Base-by-base conservation (phyloP, 2,329 filamentous ascomycete species). In the Colletotrichum graminicola region DNA sequence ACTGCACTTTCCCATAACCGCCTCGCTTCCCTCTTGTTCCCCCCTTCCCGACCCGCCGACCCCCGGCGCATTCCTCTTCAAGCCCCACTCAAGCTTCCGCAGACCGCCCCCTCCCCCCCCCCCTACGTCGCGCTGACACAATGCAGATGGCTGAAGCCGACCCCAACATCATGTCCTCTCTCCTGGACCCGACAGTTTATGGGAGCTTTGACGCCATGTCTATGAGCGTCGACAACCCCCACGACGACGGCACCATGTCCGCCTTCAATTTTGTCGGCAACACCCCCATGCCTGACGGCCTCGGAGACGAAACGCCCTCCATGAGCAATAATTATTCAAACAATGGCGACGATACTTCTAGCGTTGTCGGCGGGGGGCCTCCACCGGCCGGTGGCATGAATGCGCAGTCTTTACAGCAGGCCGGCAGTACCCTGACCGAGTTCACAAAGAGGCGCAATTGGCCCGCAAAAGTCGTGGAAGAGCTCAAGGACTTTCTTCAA, bases 381-480 rank as follows among this genome's bases (percentile, higher is more conserved):
- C 71, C 82, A 41, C 83, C 85, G 18, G 80, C 82, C 29, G 78
- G 80, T 41, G 78, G 79, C 63, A 82, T 83, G 69, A 75, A 73
- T 45, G 64, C 75, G 32, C 75, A 75, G 57, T 75, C 77, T 73
- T 76, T 76, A 73, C 71, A 80, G 32, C 77, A 80, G 32, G 79
- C 78, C 72, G 79, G 80, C 66, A 86, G 79, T 76, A 85, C 84
- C 21, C 76, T 89, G 73, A 89, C 87, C 72, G 87, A 89, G 77
- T 89, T 89, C 73, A 89, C 87, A 55, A 89, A 89, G 79, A 82
- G 88, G 76, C 83, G 87, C 71, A 89, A 96, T 79, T 98, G 95
- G 95, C 92, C 94, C 21, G 93, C 95, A 79, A 92, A 93, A 75
- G 92, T 97, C 16, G 89, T 98, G 32, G 93, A 97, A 80, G 95